These are phyloP conservation scores for Spathaspora gorwiae DNA, from an alignment of 805 yeast genomes.

Conservation along the genomic window DNA sequence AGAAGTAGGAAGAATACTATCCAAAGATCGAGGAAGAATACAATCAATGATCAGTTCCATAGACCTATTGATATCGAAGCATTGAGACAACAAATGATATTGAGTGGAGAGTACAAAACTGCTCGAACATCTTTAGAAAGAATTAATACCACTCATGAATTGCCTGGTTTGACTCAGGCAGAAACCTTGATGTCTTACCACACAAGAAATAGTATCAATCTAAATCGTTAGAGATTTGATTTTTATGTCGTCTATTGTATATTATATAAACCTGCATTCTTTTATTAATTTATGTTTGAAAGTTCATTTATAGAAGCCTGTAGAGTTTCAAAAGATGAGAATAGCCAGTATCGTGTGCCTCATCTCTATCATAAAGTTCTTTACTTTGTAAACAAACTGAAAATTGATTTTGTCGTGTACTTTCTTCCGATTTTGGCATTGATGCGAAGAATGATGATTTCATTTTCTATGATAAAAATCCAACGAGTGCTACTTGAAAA, in stretches of 20 bases:
- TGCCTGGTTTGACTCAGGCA: constrained; percentile 49
- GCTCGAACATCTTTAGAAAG: constrained; percentile 35
- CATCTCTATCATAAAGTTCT: too few relatives aligned
- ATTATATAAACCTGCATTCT: too few relatives aligned
- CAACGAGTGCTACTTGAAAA: neutral
- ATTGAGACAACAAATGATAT: constrained; percentile 36
- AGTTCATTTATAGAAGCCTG: too few relatives aligned
- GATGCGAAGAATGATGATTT: too few relatives aligned
- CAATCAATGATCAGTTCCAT: constrained; percentile 23
- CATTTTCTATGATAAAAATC: neutral
- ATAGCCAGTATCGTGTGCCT: too few relatives aligned
- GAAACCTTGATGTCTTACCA: constrained; percentile 43
- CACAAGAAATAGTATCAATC: constrained; percentile 35
- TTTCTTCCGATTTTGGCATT: too few relatives aligned
- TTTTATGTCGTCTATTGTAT: too few relatives aligned
- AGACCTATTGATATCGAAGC: constrained; percentile 31
- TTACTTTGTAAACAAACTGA: too few relatives aligned
- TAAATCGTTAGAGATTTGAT: constrained; percentile 11
- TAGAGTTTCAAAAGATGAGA: too few relatives aligned
- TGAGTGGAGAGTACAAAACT: constrained; percentile 32
- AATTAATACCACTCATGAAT: constrained; percentile 41
- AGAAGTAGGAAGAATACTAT: constrained; percentile 21
- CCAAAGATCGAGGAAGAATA: constrained; percentile 11
- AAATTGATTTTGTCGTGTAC: too few relatives aligned
- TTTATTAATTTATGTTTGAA: too few relatives aligned